Conservation (phyloP, 345 rosid genomes). For the Orychophragmus violaceus region DNA sequence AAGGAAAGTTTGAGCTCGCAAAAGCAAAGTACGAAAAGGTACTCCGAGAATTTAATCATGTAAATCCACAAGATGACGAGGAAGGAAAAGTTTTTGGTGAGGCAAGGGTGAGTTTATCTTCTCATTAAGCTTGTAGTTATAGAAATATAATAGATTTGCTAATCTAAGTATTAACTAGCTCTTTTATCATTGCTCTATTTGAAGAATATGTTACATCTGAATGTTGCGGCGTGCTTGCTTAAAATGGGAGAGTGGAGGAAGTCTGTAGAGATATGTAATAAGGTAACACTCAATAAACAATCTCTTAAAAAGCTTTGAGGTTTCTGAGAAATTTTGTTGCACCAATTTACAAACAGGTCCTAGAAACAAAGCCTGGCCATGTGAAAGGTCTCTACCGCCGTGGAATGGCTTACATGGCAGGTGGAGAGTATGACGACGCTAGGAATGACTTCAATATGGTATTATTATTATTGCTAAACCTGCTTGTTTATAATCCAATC, state of each 20-base stretch:
- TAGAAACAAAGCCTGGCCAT: constrained; percentile 81
- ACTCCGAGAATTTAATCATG: constrained; percentile 97
- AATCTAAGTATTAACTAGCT: background rate
- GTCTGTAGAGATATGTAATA: constrained; percentile 78
- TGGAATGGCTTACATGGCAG: constrained; percentile 85
- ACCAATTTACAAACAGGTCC: constrained; percentile 45
- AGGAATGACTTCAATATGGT: constrained; percentile 63
- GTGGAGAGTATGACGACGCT: constrained; percentile 87
- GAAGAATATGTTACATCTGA: constrained; percentile 75
- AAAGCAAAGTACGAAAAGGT: constrained; percentile 97
- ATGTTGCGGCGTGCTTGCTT: constrained; percentile 86
- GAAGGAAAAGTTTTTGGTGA: constrained; percentile 79
- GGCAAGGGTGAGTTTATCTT: constrained; percentile 52
- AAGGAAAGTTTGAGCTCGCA: constrained; percentile 93
- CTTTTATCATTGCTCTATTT: constrained; percentile 4
- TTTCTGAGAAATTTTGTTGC: background rate
- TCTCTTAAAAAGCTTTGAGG: background rate
- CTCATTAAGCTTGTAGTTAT: background rate
- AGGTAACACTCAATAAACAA: constrained; percentile 47
- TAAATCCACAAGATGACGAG: constrained; percentile 91
- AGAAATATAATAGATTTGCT: background rate
- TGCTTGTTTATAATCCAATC: background rate
- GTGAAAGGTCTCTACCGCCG: constrained; percentile 87
- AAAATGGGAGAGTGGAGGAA: constrained; percentile 86
- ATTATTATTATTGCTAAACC: background rate